Evolutionary conservation across 2,329 filamentous ascomycete genomes (phyloP).

Genomic region (Chaetomiaceae sp.): DNA sequence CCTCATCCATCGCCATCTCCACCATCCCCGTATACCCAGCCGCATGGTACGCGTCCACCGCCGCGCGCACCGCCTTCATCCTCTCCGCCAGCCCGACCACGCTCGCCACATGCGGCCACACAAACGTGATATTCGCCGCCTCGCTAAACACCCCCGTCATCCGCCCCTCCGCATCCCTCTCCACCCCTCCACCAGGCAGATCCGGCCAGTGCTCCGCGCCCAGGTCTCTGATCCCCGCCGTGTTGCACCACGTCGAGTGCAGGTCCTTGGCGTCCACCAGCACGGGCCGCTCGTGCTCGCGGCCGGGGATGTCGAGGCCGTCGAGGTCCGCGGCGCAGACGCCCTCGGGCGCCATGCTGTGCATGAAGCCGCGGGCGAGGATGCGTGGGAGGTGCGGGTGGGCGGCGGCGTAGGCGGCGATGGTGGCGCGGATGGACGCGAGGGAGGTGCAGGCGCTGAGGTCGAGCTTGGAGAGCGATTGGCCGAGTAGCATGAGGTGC

Average conservation of each 20-base stretch:
- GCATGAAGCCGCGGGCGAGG: constrained; percentile 50
- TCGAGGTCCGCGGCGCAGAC: constrained; percentile 35
- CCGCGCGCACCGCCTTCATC: constrained; percentile 38
- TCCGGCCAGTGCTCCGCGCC: constrained; percentile 40
- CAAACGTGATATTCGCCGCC: constrained; percentile 46
- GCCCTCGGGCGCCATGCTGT: constrained; percentile 45
- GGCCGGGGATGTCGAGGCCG: constrained; percentile 47
- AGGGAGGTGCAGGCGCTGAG: constrained; percentile 42
- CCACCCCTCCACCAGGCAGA: constrained; percentile 47
- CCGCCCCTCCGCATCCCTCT: constrained; percentile 40
- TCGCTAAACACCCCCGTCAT: constrained; percentile 48
- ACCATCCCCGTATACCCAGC: constrained; percentile 49
- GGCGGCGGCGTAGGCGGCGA: constrained; percentile 38
- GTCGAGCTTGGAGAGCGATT: constrained; percentile 45
- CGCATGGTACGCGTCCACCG: constrained; percentile 42
- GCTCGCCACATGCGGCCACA: constrained; percentile 48
- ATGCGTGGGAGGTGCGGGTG: constrained; percentile 43
- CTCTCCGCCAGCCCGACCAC: constrained; percentile 44
- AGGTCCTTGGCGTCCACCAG: constrained; percentile 52
- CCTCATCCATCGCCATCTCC: constrained; percentile 56
- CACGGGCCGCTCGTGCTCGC: constrained; percentile 41
- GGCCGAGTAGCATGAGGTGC: constrained; percentile 50
- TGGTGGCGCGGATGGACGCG: constrained; percentile 41
- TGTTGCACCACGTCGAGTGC: constrained; percentile 52
- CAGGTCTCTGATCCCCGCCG: constrained; percentile 44